A percentile compares a stretch with the other conserved stretches of the same genome.
phyloP scores from a whole-genome alignment of 495 filamentous ascomycete species.

The Aspergillus hancockii region DNA sequence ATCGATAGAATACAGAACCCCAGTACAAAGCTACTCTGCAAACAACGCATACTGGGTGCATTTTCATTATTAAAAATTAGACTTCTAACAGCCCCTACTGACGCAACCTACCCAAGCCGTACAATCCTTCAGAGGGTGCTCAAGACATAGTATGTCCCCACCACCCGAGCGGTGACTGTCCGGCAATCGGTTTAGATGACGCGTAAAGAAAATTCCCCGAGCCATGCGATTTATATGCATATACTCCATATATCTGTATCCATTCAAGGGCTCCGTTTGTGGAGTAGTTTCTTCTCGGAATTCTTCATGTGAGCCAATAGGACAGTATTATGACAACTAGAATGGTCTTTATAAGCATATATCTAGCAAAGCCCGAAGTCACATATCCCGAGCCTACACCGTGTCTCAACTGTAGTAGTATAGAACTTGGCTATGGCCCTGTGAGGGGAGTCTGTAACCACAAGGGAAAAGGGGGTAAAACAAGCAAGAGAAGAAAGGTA shows the following conservation, averaged over 20 bases:
- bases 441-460: neutral
- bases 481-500: neutral
- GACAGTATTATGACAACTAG: neutral
- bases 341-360: neutral
- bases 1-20: no score
- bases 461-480: neutral
- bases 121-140: no score
- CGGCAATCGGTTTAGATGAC: neutral
- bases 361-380: neutral
- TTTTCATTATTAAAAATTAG: no score
- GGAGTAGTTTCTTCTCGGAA: neutral
- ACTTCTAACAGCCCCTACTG: no score
- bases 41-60: no score
- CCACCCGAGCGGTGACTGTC: neutral
- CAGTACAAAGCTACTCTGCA: no score
- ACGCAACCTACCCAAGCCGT: no score
- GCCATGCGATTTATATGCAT: neutral
- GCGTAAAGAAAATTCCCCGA: neutral
- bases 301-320: neutral
- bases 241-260: neutral
- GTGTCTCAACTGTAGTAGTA: neutral
- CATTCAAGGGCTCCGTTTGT: neutral
- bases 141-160: neutral
- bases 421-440: neutral
- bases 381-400: neutral